These are phyloP conservation scores for Sphagnum magellanicum DNA, from an alignment of 228 moss, liverwort and hornwort genomes.

Conservation along the genomic window DNA sequence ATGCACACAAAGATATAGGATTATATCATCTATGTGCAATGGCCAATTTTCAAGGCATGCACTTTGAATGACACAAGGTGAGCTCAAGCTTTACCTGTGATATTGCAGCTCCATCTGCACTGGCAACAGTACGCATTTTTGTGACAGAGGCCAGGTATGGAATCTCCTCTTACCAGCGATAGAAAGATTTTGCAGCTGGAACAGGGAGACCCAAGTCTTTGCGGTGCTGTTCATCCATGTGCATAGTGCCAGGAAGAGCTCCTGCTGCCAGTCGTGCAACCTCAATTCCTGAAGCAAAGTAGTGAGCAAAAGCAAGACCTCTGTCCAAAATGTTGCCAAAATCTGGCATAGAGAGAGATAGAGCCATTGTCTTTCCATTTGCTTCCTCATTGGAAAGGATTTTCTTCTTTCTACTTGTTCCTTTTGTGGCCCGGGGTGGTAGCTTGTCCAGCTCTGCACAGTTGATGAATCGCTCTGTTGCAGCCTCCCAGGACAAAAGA, in stretches of 20 bases:
- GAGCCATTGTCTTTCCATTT: constrained; percentile 51
- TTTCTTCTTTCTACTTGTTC: constrained; percentile 18
- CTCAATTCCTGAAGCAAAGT: constrained; percentile 66
- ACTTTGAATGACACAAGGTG: no score
- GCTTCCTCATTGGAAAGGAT: constrained; percentile 24
- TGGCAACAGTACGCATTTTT: no score
- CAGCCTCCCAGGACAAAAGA: constrained; percentile 91
- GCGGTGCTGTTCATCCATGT: constrained; percentile 61
- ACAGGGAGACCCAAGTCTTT: constrained; percentile 71
- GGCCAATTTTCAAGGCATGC: no score
- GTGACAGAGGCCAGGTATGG: no score
- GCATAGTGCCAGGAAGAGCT: constrained; percentile 67
- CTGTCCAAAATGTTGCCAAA: constrained; percentile 44
- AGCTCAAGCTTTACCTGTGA: no score
- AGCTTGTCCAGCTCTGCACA: constrained; percentile 58
- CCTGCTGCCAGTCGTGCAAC: constrained; percentile 54
- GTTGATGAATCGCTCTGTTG: constrained; percentile 83
- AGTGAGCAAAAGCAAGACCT: constrained; percentile 57
- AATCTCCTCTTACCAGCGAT: constrained; percentile 60
- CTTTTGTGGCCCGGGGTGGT: constrained; percentile 20
- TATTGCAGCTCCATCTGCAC: no score
- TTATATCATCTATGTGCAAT: no score
- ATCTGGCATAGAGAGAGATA: constrained; percentile 65
- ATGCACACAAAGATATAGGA: no score
- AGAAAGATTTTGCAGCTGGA: constrained; percentile 51